Conservation (phyloP, 2,329 filamentous ascomycete genomes). For the Sporothrix dimorphospora region DNA sequence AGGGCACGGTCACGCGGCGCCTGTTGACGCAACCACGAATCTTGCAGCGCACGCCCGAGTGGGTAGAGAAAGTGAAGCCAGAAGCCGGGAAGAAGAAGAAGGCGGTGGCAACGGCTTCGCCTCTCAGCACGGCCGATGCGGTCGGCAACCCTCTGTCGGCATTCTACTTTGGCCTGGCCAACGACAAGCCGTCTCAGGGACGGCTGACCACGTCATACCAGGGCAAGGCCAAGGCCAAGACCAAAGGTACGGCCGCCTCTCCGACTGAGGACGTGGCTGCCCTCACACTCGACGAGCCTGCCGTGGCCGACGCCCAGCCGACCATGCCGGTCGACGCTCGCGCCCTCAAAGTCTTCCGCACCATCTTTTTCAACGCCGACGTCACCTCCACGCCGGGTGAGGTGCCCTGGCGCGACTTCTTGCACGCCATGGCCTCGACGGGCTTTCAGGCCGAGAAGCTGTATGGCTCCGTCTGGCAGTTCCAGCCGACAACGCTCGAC, state of each 20-base stretch:
- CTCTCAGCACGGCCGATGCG: neutral
- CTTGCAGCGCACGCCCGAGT: constrained; percentile 4
- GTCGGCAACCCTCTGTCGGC: neutral
- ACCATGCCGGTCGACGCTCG: constrained; percentile 39
- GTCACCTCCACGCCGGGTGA: constrained; percentile 49
- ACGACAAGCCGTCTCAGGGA: neutral
- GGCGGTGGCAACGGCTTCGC: neutral
- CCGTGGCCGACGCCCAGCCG: constrained; percentile 21
- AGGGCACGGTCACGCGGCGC: neutral
- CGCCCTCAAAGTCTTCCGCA: constrained; percentile 43
- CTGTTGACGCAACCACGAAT: neutral
- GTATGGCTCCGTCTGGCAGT: constrained; percentile 65
- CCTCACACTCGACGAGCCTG: neutral
- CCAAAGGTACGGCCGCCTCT: neutral
- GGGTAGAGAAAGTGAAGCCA: neutral
- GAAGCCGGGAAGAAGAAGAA: neutral
- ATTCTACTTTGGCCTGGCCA: neutral
- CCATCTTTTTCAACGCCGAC: constrained; percentile 47
- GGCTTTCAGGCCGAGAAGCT: constrained; percentile 60
- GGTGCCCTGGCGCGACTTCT: constrained; percentile 56
- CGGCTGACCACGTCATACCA: neutral
- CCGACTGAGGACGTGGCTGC: neutral
- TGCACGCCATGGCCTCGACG: constrained; percentile 53
- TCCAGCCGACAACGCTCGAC: constrained; percentile 48
- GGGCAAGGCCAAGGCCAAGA: neutral